These are phyloP conservation scores for Phytophthora sojae DNA, from an alignment of 352 stramenopile species.

Conservation along the genomic window DNA sequence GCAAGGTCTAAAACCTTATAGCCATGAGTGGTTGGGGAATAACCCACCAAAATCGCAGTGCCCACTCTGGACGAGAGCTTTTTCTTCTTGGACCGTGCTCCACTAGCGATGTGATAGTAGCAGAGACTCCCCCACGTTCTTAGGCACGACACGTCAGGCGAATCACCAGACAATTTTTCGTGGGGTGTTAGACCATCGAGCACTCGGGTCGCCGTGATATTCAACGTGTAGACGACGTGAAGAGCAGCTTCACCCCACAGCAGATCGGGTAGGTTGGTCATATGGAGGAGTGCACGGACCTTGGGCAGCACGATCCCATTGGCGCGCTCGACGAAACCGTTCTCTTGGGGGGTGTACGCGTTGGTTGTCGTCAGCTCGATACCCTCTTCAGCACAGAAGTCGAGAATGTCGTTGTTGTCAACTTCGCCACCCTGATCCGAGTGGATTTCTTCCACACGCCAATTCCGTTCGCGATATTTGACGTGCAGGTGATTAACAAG, in stretches of 20 bases:
- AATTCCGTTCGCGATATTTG: not conserved
- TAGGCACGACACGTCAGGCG: too few relatives aligned
- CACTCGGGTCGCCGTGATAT: conserved; percentile 7
- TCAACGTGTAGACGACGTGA: conserved; percentile 13
- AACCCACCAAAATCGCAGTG: too few relatives aligned
- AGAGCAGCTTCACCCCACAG: conserved; percentile 5
- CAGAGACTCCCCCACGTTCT: too few relatives aligned
- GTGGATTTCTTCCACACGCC: not conserved
- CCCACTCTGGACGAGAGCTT: too few relatives aligned
- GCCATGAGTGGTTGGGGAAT: too few relatives aligned
- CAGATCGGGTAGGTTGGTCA: not conserved
- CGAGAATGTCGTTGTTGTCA: not conserved
- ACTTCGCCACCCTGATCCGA: conserved; percentile 8
- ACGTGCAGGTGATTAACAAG: too few relatives aligned
- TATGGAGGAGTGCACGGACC: not conserved
- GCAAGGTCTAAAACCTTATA: too few relatives aligned
- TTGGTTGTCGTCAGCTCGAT: not conserved
- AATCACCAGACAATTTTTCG: conserved; percentile 5
- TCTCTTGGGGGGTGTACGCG: not conserved
- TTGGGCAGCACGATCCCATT: too few relatives aligned
- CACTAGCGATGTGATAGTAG: conserved; percentile 1
- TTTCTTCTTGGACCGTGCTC: too few relatives aligned
- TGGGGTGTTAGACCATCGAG: conserved; percentile 1
- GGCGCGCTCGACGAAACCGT: not conserved
- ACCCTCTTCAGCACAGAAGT: not conserved